Conservation (phyloP, 768 basidiomycete genomes). For the Tulasnella sp. region DNA sequence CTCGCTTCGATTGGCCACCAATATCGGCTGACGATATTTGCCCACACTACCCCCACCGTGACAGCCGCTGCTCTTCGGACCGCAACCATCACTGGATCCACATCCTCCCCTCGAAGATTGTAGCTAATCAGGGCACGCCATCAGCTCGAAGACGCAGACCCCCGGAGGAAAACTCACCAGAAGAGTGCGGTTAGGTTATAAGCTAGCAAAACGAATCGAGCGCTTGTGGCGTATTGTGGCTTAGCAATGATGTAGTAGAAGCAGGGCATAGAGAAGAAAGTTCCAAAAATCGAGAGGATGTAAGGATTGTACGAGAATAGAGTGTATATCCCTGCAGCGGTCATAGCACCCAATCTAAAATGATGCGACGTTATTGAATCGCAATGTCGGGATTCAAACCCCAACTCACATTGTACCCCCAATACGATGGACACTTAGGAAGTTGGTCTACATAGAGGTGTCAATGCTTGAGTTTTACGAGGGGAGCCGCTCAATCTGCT, state of each 20-base stretch:
- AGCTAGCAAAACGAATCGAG: slow-evolving; percentile 74
- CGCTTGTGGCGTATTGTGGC: slow-evolving; percentile 65
- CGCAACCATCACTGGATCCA: slow-evolving; percentile 57
- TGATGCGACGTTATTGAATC: not conserved
- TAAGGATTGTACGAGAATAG: slow-evolving; percentile 68
- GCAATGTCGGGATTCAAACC: not conserved
- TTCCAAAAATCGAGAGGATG: slow-evolving; percentile 73
- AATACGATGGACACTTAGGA: slow-evolving; percentile 71
- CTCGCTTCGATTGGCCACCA: slow-evolving; percentile 98
- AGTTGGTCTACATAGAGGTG: slow-evolving; percentile 58
- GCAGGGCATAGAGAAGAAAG: slow-evolving; percentile 86
- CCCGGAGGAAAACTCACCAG: slow-evolving; percentile 28
- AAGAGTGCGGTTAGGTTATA: slow-evolving; percentile 79
- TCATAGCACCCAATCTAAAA: slow-evolving; percentile 63
- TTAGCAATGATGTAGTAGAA: slow-evolving; percentile 82
- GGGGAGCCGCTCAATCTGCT: not conserved
- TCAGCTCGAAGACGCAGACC: slow-evolving; percentile 15
- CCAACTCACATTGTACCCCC: slow-evolving; percentile 68
- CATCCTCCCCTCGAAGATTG: slow-evolving; percentile 60
- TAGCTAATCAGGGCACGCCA: slow-evolving; percentile 50
- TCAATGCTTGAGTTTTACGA: not conserved
- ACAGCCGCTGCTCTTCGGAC: slow-evolving; percentile 73
- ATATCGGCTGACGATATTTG: slow-evolving; percentile 73
- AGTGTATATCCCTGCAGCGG: slow-evolving; percentile 64
- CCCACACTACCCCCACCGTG: slow-evolving; percentile 80